Conservation (phyloP, 2,329 filamentous ascomycete species). For the Aspergillus proliferans region DNA sequence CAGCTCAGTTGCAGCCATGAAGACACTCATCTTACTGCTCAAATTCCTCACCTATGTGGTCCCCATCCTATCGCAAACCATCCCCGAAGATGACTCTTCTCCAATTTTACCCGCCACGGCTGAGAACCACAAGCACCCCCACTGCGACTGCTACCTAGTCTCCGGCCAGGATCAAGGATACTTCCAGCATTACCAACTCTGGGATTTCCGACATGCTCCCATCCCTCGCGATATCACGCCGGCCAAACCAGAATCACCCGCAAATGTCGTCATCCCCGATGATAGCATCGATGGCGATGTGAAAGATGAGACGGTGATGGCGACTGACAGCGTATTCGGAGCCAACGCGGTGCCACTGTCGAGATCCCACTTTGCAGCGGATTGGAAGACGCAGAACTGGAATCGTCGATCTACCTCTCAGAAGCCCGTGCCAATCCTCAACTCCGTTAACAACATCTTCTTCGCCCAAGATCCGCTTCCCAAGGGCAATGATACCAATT, state of each 20-base stretch:
- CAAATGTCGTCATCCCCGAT: slow-evolving; percentile 8
- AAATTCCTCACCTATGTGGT: neutral
- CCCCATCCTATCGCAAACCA: neutral
- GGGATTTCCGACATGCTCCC: slow-evolving; percentile 44
- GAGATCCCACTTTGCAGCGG: slow-evolving; percentile 25
- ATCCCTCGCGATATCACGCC: slow-evolving; percentile 12
- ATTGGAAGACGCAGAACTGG: slow-evolving; percentile 44
- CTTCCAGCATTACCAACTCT: slow-evolving; percentile 48
- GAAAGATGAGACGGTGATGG: slow-evolving; percentile 1
- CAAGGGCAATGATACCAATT: slow-evolving; percentile 8
- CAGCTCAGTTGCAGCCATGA: neutral
- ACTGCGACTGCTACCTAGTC: slow-evolving; percentile 45
- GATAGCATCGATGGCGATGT: slow-evolving; percentile 5
- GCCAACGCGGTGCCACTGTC: slow-evolving; percentile 25
- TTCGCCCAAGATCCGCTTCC: slow-evolving; percentile 26
- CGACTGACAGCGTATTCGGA: slow-evolving; percentile 2
- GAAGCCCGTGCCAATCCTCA: slow-evolving; percentile 38
- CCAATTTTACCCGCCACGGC: neutral
- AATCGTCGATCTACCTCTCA: slow-evolving; percentile 32
- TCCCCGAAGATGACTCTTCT: neutral
- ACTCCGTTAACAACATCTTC: slow-evolving; percentile 44
- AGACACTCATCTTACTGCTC: neutral
- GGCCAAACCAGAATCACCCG: slow-evolving; percentile 6
- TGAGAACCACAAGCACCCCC: neutral
- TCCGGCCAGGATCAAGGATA: slow-evolving; percentile 38